Base-by-base conservation (phyloP, 2,329 filamentous ascomycete species). In the Aureobasidium sp. region DNA sequence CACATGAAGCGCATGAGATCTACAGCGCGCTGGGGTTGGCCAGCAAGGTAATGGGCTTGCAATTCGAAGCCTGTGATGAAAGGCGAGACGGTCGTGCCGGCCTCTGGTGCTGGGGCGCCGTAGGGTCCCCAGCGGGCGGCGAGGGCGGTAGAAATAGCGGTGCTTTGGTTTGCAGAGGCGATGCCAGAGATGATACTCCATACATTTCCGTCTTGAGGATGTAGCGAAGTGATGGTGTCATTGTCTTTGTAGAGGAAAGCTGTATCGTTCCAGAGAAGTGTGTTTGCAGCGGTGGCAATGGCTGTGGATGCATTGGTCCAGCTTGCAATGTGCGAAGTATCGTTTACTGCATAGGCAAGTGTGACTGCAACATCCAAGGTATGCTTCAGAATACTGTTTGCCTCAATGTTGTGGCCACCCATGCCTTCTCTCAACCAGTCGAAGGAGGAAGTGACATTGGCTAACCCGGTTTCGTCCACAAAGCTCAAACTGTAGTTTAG, bases 201-300 rank as follows among this genome's bases (percentile, higher is more conserved):
- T 14, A 69, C 68, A 60, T 78, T 78, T 27, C 76, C 76, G 64
- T 78, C 76, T 67, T 78, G 76, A 0, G 76, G 76, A 47, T 82
- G 74, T 3, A 88, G 73, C 9, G 9, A 3, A 0, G 76, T 75
- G 1, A 77, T 79, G 0, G 76, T 78, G 40, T 79, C 77, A 64
- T 83, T 84, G 69, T 83, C 81, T 60, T 76, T 75, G 72, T 85
- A 82, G 64, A 82, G 76, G 29, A 79, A 78, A n/a, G 73, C 73
- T 1, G 68, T 59, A 0, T 71, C 65, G 64, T 83, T 78, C 77
- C 79, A 85, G 62, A 81, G 77, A 52, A 77, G 72, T 12, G 68
- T 67, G 48, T 81, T 77, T 29, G 81, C 80, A 5, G 77, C 74
- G 0, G 66, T 65, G 66, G 74, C 74, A 44, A 84, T 75, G 5